These are phyloP conservation scores for Epichloe amarillans DNA, from an alignment of 2,329 filamentous ascomycete species.

Conservation along the genomic window DNA sequence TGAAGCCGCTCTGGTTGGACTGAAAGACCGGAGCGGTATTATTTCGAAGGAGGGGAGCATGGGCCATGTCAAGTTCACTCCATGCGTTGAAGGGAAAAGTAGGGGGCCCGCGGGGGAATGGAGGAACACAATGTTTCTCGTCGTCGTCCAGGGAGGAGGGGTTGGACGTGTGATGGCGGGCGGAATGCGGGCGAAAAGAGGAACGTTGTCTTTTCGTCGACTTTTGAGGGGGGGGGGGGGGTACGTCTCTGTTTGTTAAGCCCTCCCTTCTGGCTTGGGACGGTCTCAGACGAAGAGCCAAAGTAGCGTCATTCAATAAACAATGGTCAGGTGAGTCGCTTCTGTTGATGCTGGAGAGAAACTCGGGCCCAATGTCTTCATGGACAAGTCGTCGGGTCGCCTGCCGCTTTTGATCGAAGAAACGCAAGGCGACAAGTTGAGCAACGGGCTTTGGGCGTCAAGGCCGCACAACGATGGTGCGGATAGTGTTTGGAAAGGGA, in stretches of 20 bases:
- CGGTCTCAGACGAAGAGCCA: slow-evolving; percentile 6
- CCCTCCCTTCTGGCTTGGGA: slow-evolving; percentile 6
- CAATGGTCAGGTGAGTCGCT: slow-evolving; percentile 2
- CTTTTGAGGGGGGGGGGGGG: neutral
- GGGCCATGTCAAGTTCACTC: slow-evolving; percentile 38
- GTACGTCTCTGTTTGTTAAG: slow-evolving; percentile 1
- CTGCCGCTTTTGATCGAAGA: neutral
- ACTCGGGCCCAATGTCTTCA: neutral
- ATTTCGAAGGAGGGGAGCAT: slow-evolving; percentile 45
- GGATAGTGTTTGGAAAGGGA: neutral
- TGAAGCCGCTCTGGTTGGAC: slow-evolving; percentile 31
- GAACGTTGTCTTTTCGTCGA: slow-evolving; percentile 3
- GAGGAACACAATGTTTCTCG: neutral
- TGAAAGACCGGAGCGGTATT: slow-evolving; percentile 44
- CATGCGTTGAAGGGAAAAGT: slow-evolving; percentile 21
- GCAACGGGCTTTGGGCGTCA: neutral
- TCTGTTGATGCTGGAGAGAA: neutral
- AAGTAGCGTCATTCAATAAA: slow-evolving; percentile 8
- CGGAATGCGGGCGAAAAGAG: slow-evolving; percentile 1
- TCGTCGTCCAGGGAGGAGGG: neutral
- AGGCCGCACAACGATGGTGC: neutral
- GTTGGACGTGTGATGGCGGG: neutral
- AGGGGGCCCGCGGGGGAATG: slow-evolving; percentile 2
- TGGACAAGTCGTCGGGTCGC: neutral
- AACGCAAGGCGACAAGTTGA: neutral